Evolutionary conservation across 768 basidiomycete genomes (phyloP).

Genomic region (Sarcomyxa edulis): DNA sequence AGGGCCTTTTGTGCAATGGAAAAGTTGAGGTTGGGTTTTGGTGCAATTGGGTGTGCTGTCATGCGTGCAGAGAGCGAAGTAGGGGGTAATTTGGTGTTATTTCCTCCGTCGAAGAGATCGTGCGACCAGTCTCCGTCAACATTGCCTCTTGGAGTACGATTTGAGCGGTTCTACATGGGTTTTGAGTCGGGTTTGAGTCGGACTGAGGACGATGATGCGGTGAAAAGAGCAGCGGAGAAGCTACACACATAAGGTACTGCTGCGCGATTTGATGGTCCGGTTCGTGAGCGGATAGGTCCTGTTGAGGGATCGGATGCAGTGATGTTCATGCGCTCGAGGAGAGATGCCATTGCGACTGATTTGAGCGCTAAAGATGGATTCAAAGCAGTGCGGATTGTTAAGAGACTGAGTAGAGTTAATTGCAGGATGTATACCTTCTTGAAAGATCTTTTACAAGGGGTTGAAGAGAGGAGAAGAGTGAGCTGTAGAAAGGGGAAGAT

Average conservation of each 20-base stretch:
- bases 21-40: slow-evolving; percentile 26
- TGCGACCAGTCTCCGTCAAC: slow-evolving; percentile 66
- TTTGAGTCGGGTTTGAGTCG: slow-evolving; percentile 7
- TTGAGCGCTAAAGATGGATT: too few relatives aligned
- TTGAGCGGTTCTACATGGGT: slow-evolving; percentile 39
- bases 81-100: slow-evolving; percentile 56
- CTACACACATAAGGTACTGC: slow-evolving; percentile 52
- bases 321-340: slow-evolving; percentile 56
- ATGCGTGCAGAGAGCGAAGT: slow-evolving; percentile 60
- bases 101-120: slow-evolving; percentile 59
- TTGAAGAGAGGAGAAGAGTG: too few relatives aligned
- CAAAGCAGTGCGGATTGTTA: too few relatives aligned
- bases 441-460: too few relatives aligned
- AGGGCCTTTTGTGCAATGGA: slow-evolving; percentile 56
- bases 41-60: slow-evolving; percentile 34
- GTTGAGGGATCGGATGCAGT: slow-evolving; percentile 26
- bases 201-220: slow-evolving; percentile 13
- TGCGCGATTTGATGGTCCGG: slow-evolving; percentile 24
- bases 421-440: too few relatives aligned
- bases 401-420: too few relatives aligned
- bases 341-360: slow-evolving; percentile 49
- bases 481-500: too few relatives aligned
- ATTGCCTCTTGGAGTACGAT: slow-evolving; percentile 59
- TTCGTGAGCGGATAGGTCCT: slow-evolving; percentile 45
- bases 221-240: slow-evolving; percentile 14